Percentiles rank a stretch among this genome's conserved stretches.
Conservation (phyloP, 176 grass and related monocot species). For the Carex scoparia region DNA sequence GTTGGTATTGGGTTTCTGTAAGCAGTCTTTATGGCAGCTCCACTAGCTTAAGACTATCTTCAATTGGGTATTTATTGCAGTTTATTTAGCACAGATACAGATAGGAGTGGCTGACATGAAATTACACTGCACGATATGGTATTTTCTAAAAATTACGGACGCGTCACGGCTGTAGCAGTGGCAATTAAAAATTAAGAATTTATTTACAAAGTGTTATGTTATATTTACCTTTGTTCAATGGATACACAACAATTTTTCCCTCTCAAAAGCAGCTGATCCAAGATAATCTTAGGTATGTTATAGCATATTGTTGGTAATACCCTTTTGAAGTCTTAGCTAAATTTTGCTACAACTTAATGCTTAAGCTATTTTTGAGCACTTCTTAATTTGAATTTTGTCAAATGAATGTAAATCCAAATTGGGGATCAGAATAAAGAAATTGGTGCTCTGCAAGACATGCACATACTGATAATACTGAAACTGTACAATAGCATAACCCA, state of each 20-base stretch:
- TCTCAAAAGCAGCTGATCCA: neutral
- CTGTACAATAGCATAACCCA: neutral
- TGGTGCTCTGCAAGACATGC: neutral
- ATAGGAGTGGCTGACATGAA: too few relatives aligned
- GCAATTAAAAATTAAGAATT: too few relatives aligned
- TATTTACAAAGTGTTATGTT: too few relatives aligned
- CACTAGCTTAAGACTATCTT: neutral
- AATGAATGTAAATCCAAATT: neutral
- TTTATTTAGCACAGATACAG: neutral
- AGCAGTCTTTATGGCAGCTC: conserved; percentile 1
- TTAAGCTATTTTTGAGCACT: neutral
- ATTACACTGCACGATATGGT: too few relatives aligned
- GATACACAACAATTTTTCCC: neutral
- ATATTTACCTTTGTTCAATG: too few relatives aligned
- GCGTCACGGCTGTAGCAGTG: too few relatives aligned
- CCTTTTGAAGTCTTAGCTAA: neutral
- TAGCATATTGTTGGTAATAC: neutral
- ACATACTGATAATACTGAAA: neutral
- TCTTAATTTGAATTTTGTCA: neutral
- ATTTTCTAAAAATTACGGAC: too few relatives aligned
- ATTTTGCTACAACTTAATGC: neutral
- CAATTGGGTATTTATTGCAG: neutral
- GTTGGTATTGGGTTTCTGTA: conserved; percentile 31
- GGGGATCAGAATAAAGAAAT: neutral
- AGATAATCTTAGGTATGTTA: neutral